Conservation (phyloP, 2,329 filamentous ascomycete genomes). For the Neonectria faginata region DNA sequence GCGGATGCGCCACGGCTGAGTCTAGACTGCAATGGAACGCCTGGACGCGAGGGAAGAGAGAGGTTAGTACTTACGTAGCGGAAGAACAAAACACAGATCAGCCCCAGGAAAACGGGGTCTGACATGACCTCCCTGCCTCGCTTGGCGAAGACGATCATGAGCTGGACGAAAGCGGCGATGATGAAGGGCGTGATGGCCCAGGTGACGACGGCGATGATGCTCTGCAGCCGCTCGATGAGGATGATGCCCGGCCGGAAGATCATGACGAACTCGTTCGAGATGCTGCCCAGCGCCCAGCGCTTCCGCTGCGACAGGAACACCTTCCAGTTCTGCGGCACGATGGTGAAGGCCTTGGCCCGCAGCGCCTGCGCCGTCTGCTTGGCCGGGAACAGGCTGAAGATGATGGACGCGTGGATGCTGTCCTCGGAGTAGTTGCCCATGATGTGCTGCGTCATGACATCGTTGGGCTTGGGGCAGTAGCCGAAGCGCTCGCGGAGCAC, state of each 20-base stretch:
- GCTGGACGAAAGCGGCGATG: conserved; percentile 53
- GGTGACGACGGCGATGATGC: conserved; percentile 59
- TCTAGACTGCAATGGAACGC: conserved; percentile 21
- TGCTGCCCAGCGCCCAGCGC: conserved; percentile 61
- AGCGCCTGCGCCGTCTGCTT: conserved; percentile 60
- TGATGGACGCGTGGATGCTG: conserved; percentile 61
- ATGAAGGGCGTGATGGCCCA: conserved; percentile 61
- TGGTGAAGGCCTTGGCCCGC: conserved; percentile 59
- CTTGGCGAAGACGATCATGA: conserved; percentile 51
- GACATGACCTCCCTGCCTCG: conserved; percentile 49
- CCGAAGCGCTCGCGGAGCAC: conserved; percentile 60
- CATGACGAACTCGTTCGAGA: conserved; percentile 62
- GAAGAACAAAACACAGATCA: conserved; percentile 53
- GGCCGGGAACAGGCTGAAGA: conserved; percentile 59
- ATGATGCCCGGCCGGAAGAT: conserved; percentile 57
- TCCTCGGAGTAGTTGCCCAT: conserved; percentile 63
- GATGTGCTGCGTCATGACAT: conserved; percentile 61
- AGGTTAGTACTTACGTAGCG: conserved; percentile 53
- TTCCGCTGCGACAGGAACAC: conserved; percentile 63
- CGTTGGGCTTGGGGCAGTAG: conserved; percentile 61
- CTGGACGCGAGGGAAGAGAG: neutral
- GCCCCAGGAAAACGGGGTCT: conserved; percentile 52
- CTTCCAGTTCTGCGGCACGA: conserved; percentile 58
- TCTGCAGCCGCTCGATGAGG: conserved; percentile 58
- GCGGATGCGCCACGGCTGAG: conserved; percentile 17